Base-by-base conservation (phyloP, 345 rosid species). In the Rubroshorea leprosula region DNA sequence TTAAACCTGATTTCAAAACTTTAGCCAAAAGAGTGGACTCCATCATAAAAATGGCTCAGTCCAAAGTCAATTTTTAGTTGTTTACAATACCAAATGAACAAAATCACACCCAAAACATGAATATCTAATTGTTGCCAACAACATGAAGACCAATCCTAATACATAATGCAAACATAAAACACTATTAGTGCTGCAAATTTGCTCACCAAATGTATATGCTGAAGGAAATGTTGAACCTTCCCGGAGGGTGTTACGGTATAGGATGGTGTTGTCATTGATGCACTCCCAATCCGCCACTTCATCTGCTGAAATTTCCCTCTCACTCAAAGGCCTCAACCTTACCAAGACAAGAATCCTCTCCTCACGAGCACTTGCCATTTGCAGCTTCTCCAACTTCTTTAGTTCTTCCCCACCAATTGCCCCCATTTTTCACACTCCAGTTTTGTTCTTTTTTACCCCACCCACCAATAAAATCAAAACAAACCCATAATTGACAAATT, bases 261-360 rank as follows among this genome's bases (percentile, higher is more conserved):
- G 74, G 58, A 89, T 74, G 20, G 99, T 79, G 47, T 82, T 77
- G 46, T 83, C 84, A 57, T 81, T 93, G 81, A 93, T 83, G 78
- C 99, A 93, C 68, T 93, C 99, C 99, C 99, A 93, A 55, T 93
- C 99, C 0, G 92, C 85, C 57, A 71, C 83, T 80, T 93, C 99
- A 70, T 68, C 74, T 46, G 74, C 86, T 27, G 57, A 53, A 65
- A 79, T 73, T 80, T 93, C 99, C 75, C 78, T 89, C 26, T 93
- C 97, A 57, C 70, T 93, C 82, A 89, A 72, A 60, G 99, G 99
- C 81, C 99, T 83, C 75, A 87, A 63, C 76, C 97, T 87, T 74
- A 93, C 91, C 74, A 87, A 65, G 66, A 89, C 97, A 39, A 89
- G 78, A 66, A 93, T 93, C 80, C 82, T 89, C 76, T 92, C 98